Base-by-base conservation (phyloP, 2,329 filamentous ascomycete species). In the Cytospora piceicola region DNA sequence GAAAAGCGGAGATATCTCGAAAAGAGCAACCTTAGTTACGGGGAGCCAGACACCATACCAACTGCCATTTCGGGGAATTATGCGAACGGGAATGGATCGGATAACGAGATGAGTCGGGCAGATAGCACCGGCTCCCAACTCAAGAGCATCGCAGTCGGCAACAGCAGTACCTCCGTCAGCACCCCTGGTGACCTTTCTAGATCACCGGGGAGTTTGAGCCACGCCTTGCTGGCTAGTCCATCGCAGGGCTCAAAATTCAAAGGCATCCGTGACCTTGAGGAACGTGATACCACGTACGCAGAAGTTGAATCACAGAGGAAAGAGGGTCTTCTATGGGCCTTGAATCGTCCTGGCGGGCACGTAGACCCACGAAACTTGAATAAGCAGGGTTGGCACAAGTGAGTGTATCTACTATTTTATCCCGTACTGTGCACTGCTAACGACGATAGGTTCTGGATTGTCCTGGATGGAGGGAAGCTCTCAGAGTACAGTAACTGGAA, bases 401-500 rank as follows among this genome's bases (percentile, higher is more conserved):
- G 82, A 80, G 90, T 85, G 15, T 29, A 42, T 14, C 17, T 30
- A 4, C 20, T 30, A 6, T 61, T 11, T 46, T 39, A 22, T 39
- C 24, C 12, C 27, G 3, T n/a, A 42, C 15, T 34, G 12, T 30
- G n/a, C n/a, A 17, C 27, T 46, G 58, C 70, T 73, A 61, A 74
- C 65, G 9, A 2, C 2, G 51, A 15, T 72, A 96, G 93, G 75
- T 99, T 98, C 78, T 99, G 95, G 95, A 96, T 99, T 69, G 95
- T 99, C 2, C 83, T 99, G 54, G 96, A 98, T 75, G 94, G 97
- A 77, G 95, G 95, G 29, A 97, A 95, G 75, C 84, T 99, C 20
- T 97, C 94, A 1, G 95, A 99, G 75, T 99, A 99, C 78, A 97
- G 94, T 75, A 98, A 99, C 76, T 99, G 95, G 95, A 99, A 99